Evolutionary conservation across 139 green algal species (phyloP).

Genomic region (Trebouxia sp.): DNA sequence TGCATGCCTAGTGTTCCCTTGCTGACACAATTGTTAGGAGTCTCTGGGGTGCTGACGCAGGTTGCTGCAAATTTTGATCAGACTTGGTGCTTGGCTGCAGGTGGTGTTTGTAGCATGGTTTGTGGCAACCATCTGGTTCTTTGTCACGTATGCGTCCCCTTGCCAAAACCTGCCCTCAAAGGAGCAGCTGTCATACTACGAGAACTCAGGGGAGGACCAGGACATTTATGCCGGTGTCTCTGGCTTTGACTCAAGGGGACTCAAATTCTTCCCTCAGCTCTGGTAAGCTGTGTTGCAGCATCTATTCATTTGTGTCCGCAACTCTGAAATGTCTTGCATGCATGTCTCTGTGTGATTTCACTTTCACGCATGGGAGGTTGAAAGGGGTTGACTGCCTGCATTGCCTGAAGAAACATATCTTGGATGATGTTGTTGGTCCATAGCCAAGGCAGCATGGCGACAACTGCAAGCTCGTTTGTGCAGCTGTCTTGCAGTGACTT

Average conservation of each 20-base stretch:
- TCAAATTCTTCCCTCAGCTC: conserved; percentile 58
- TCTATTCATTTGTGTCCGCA: too few species aligned
- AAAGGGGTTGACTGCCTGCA: too few species aligned
- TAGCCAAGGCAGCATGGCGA: too few species aligned
- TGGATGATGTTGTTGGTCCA: too few species aligned
- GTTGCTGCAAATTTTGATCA: too few species aligned
- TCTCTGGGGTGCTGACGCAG: too few species aligned
- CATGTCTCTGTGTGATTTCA: too few species aligned
- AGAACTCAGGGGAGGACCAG: conserved; percentile 39
- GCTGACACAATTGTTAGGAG: not conserved
- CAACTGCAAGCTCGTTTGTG: too few species aligned
- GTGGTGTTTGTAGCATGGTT: conserved; percentile 54
- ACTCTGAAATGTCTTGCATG: too few species aligned
- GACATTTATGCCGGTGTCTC: conserved; percentile 39
- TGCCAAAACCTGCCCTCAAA: conserved; percentile 47
- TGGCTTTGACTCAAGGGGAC: conserved; percentile 22
- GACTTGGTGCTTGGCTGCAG: conserved; percentile 25
- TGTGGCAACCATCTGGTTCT: conserved; percentile 58
- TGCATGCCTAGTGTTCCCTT: not conserved
- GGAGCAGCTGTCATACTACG: conserved; percentile 43
- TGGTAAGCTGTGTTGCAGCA: conserved; percentile 54
- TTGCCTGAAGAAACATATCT: too few species aligned
- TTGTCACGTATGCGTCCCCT: conserved; percentile 46
- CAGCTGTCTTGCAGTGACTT: too few species aligned
- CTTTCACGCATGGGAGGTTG: too few species aligned